A percentile compares a stretch with the other conserved stretches of the same genome.
Evolutionary conservation across 164 flowering plant genomes (phyloP).

Genomic region (Warburgia ugandensis): DNA sequence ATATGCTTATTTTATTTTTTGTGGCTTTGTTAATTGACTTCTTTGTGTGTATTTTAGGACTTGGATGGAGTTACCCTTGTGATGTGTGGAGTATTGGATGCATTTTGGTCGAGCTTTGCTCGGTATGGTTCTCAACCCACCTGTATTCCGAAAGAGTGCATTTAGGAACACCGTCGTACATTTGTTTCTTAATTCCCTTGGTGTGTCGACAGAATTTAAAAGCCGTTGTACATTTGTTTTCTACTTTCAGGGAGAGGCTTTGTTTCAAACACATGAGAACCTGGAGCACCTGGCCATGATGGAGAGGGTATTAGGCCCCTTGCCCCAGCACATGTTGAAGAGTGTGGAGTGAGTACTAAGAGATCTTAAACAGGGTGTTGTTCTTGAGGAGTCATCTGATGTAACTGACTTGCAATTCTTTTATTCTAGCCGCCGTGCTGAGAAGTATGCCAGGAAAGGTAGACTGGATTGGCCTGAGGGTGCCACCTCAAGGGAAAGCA

Average conservation of each 20-base stretch:
- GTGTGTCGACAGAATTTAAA: background rate
- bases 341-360: slow-evolving; percentile 42
- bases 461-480: slow-evolving; percentile 75
- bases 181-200: background rate
- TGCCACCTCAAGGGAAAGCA: slow-evolving; percentile 64
- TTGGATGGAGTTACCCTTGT: slow-evolving; percentile 84
- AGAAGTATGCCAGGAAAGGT: slow-evolving; percentile 58
- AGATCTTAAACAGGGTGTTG: background rate
- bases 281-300: slow-evolving; percentile 78
- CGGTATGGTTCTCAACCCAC: slow-evolving; percentile 31
- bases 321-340: slow-evolving; percentile 64
- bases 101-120: slow-evolving; percentile 69
- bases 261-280: slow-evolving; percentile 74
- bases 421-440: slow-evolving; percentile 44
- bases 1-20: background rate
- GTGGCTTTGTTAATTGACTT: background rate
- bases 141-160: background rate
- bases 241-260: slow-evolving; percentile 55
- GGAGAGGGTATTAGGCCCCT: slow-evolving; percentile 69
- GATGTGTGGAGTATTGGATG: slow-evolving; percentile 87
- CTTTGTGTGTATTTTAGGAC: slow-evolving; percentile 29
- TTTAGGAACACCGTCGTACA: background rate
- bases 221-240: background rate
- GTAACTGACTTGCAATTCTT: background rate
- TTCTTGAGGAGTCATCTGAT: background rate